Evolutionary conservation across 176 grass and related monocot genomes (phyloP).

Genomic region (Paspalum vaginatum): DNA sequence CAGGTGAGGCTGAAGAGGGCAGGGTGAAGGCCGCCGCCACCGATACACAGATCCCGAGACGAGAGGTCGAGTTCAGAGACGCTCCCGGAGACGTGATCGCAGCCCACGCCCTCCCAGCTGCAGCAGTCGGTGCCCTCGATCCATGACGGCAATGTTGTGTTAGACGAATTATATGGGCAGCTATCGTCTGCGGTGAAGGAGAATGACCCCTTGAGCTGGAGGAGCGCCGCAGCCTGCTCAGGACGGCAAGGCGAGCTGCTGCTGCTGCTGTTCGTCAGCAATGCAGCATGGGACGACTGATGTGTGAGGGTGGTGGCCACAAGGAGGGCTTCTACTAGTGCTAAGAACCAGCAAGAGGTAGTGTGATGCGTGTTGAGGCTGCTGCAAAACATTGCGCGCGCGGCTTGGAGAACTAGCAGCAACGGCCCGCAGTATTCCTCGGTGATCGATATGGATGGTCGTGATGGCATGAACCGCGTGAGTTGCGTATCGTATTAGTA

Average conservation of each 20-base stretch:
- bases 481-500: too few relatives aligned
- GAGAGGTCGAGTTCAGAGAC: neutral
- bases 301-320: neutral
- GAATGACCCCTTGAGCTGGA: neutral
- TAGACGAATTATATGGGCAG: neutral
- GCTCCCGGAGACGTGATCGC: neutral
- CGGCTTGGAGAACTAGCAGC: neutral
- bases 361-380: too few relatives aligned
- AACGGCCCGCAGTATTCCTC: neutral
- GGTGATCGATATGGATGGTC: too few relatives aligned
- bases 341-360: too few relatives aligned
- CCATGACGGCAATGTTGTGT: neutral
- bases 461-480: too few relatives aligned
- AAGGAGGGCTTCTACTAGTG: too few relatives aligned
- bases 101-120: neutral
- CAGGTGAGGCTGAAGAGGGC: conserved; percentile 2
- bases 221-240: neutral
- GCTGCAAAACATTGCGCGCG: too few relatives aligned
- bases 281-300: neutral
- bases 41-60: neutral
- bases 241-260: neutral
- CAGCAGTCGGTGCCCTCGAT: neutral
- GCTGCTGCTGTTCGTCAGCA: neutral
- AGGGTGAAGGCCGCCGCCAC: neutral
- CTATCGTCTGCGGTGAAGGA: neutral